These are phyloP conservation scores for Pseudopyrenochaeta lycopersici DNA, from an alignment of 2,329 filamentous ascomycete species.

Conservation along the genomic window DNA sequence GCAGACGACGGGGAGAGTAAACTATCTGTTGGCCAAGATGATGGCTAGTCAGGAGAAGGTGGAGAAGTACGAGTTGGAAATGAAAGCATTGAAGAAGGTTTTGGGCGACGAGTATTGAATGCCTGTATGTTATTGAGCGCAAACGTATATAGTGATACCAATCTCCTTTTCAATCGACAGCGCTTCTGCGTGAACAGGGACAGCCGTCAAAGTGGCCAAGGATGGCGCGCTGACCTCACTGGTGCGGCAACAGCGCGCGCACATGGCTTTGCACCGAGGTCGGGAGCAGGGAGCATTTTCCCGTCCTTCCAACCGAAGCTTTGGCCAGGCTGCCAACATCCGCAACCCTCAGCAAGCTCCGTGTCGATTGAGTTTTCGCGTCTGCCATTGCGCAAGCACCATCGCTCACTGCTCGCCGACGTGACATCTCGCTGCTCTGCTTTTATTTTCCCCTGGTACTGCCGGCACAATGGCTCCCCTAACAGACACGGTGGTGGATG, in stretches of 20 bases:
- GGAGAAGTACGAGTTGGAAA: conserved; percentile 76
- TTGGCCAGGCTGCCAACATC: conserved; percentile 13
- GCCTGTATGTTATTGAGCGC: background rate
- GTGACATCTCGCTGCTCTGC: conserved; percentile 22
- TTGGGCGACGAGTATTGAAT: conserved; percentile 60
- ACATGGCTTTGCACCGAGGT: conserved; percentile 7
- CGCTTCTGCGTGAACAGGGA: too few species aligned
- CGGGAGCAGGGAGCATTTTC: conserved; percentile 21
- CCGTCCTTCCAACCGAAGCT: conserved; percentile 22
- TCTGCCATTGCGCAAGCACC: conserved; percentile 33
- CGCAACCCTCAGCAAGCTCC: conserved; percentile 16
- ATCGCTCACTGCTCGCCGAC: conserved; percentile 18
- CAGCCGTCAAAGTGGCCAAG: too few species aligned
- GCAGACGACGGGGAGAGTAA: conserved; percentile 71
- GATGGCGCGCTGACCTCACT: background rate
- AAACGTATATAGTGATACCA: conserved; percentile 6
- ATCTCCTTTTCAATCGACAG: conserved; percentile 5
- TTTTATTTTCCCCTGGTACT: conserved; percentile 19
- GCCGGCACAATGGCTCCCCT: conserved; percentile 80
- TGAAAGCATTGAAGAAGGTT: conserved; percentile 75
- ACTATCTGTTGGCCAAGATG: conserved; percentile 79
- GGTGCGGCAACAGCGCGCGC: background rate
- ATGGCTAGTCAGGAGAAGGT: conserved; percentile 78
- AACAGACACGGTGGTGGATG: conserved; percentile 80
- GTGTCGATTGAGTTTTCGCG: conserved; percentile 10